A percentile compares a stretch with the other conserved stretches of the same genome.
Conservation (phyloP, 73 alveolate genomes). For the Stentor coeruleus region DNA sequence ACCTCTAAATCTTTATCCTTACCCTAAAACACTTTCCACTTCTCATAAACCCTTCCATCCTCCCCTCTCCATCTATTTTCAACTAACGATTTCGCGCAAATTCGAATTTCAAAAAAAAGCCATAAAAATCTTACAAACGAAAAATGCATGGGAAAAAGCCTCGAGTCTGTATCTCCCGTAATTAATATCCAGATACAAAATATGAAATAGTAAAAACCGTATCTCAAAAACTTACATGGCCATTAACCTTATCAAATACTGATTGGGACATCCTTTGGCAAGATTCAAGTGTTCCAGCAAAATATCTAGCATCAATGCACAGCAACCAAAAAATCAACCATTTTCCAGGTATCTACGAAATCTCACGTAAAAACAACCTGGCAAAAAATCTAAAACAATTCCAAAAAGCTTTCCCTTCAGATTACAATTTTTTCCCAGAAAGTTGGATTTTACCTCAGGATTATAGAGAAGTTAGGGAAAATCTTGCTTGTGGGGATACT, state of each 20-base stretch:
- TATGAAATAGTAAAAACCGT: constrained; percentile 20
- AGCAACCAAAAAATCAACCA: constrained; percentile 36
- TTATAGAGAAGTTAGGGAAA: neutral
- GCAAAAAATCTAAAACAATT: constrained; percentile 32
- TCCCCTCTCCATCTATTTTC: too few species aligned
- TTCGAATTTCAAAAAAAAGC: too few species aligned
- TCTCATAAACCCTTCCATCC: too few species aligned
- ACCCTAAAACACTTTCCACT: too few species aligned
- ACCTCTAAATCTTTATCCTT: too few species aligned
- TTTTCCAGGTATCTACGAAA: constrained; percentile 42
- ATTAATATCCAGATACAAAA: constrained; percentile 10
- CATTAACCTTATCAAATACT: neutral
- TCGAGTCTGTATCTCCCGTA: too few species aligned
- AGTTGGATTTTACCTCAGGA: constrained; percentile 49
- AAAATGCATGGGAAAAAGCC: too few species aligned
- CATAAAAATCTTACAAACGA: too few species aligned
- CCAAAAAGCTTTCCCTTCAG: constrained; percentile 26
- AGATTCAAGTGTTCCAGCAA: constrained; percentile 20
- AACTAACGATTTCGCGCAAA: too few species aligned
- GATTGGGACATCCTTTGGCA: constrained; percentile 21
- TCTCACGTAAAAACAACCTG: constrained; percentile 29
- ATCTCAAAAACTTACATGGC: constrained; percentile 15
- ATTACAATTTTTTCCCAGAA: constrained; percentile 49
- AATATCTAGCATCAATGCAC: neutral
- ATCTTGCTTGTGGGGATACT: neutral